Conservation (phyloP, 495 filamentous ascomycete species). For the Penicillium canescens region DNA sequence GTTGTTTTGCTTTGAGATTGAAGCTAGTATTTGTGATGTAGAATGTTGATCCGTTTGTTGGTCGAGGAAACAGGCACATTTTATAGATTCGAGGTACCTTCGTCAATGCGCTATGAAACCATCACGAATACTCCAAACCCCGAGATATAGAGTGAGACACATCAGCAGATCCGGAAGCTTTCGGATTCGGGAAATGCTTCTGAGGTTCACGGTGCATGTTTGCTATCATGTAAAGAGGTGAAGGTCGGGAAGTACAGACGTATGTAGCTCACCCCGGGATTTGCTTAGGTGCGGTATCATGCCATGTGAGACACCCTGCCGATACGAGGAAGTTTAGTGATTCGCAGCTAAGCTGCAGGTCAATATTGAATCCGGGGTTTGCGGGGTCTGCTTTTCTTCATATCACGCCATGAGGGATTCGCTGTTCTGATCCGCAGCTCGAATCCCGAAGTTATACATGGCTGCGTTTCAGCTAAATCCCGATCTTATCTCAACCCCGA, state of each 20-base stretch:
- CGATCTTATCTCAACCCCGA: background rate
- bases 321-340: background rate
- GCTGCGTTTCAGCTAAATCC: constrained; percentile 1
- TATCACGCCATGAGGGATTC: background rate
- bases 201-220: background rate
- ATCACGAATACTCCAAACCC: background rate
- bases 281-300: background rate
- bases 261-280: background rate
- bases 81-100: background rate
- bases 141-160: background rate
- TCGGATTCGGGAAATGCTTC: background rate
- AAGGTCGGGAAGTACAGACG: background rate
- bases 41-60: background rate
- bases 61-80: background rate
- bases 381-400: background rate
- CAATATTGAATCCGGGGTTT: background rate
- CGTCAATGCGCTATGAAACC: background rate
- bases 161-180: constrained; percentile 4
- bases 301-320: background rate
- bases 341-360: background rate
- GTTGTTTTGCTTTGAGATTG: background rate
- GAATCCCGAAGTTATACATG: constrained; percentile 1
- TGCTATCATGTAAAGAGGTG: background rate
- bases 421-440: background rate
- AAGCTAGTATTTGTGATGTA: background rate